Evolutionary conservation across 805 yeast species (phyloP), one percentile per base, ranked within the genome.

Genomic region (Candida xyloterini): DNA sequence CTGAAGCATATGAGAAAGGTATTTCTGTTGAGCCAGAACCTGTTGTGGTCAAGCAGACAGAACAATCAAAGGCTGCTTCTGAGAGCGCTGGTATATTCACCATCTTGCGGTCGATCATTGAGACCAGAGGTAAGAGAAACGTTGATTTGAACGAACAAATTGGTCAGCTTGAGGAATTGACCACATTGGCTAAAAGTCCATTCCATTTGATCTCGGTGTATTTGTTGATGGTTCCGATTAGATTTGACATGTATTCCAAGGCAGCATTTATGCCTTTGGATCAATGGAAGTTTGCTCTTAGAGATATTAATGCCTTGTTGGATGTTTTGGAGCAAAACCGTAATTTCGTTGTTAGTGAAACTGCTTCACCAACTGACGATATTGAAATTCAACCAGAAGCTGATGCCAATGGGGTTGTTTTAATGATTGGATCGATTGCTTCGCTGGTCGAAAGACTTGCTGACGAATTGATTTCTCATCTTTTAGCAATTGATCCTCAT

Each of bases 101-200:
- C 42, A 78, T 84, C 25, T 73, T 93, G 60, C 76, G 82, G 60
- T 65, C 78, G 39, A 80, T 93, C 42, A 69, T 84, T 44, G 98
- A 93, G 65, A 74, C 89, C 35, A 82, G 99, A 68, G 99, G 99
- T 71, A 90, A 90, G 73, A 91, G 87, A 73, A 89, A 87, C 62
- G 84, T 88, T 47, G 96, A 91, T 63, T 78, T 81, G 48, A 63
- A 60, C 47, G 95, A 86, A 63, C 95, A 91, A 65, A 78, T 89
- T 49, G 67, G 68, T 40, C 70, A 74, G 31, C 71, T 93, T 57
- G 95, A 85, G 66, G 71, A 70, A 33, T 69, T 86, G 47, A 52
- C 74, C 34, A 55, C 66, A 9, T 71, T 81, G 40, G 68, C 76
- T 9, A 65, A 68, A 30, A 57, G 70, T 18, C 75, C 87, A 21